Evolutionary conservation across 805 yeast species (phyloP), one percentile per base, ranked within the genome.

Genomic region (Wickerhamia fluorescens): DNA sequence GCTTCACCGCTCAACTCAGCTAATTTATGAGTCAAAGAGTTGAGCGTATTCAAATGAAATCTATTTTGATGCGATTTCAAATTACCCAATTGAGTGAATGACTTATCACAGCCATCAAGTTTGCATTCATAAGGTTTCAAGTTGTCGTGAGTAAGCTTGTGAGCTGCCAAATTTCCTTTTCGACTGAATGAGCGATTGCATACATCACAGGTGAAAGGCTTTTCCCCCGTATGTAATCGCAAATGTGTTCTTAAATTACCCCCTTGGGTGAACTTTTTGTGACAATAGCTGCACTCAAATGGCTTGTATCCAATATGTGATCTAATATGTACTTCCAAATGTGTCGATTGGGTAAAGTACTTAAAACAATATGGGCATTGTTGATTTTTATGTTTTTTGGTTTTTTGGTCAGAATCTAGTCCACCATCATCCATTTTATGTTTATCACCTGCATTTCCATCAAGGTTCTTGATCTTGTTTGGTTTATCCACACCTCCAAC

Each of bases 61-160:
- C 88, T 68, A 56, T 88, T 89, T 50, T 88, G 97, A 54, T 89
- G 97, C 1, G 94, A 83, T 56, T 89, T 88, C 64, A 88, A 68
- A 48, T 88, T 88, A 3, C 96, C 96, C 44, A 88, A 65, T 59
- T 88, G 97, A 1, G 96, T 83, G 47, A 88, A 88, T 4, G 80
- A 69, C 58, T 86, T 87, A 41, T 73, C 76, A 58, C 96, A 88
- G 34, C 70, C 66, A 52, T 86, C 95, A 35, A 88, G 66, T 44
- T 73, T 74, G 58, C 96, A 88, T 33, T 72, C 71, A 48, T 66
- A 84, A 5, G 95, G 96, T 45, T 82, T 78, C 33, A 73, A 61
- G 43, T 82, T 76, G 33, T 77, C 78, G 56, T 87, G 96, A 0
- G 94, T 86, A 34, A 84, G 60, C 51, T 68, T 64, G 56, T 88